Percentiles rank a stretch among this genome's conserved stretches.
Evolutionary conservation across 1,284 basidiomycete species (phyloP).

Genomic region (Fomitiporia mediterranea): DNA sequence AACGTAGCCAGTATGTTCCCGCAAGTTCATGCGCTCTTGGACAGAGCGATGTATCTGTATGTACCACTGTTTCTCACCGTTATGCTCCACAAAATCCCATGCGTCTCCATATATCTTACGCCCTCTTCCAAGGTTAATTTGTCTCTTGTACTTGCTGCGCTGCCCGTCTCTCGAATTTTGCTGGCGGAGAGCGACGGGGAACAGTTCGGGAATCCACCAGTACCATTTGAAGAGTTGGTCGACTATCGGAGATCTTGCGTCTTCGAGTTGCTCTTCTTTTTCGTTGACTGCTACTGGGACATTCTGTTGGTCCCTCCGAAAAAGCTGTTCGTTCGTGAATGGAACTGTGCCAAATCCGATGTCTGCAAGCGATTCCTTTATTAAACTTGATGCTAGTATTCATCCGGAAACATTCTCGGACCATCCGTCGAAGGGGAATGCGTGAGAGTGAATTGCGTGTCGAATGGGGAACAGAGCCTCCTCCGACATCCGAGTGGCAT

Average conservation of each 20-base stretch:
- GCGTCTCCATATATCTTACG: slow-evolving; percentile 7
- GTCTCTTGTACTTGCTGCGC: no score
- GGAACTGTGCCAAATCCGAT: no score
- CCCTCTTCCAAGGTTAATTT: not conserved
- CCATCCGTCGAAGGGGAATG: slow-evolving; percentile 29
- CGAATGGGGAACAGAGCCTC: slow-evolving; percentile 25
- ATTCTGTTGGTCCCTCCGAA: no score
- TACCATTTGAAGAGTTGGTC: not conserved
- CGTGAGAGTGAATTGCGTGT: slow-evolving; percentile 21
- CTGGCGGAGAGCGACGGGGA: not conserved
- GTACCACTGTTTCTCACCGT: no score
- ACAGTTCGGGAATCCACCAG: not conserved
- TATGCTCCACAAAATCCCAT: no score
- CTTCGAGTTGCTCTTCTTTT: no score
- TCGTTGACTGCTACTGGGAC: no score
- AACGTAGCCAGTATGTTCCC: no score
- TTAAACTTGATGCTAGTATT: slow-evolving; percentile 26
- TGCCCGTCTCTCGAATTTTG: not conserved
- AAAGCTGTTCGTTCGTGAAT: no score
- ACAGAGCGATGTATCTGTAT: no score
- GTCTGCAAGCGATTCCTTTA: slow-evolving; percentile 11
- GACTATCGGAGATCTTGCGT: no score
- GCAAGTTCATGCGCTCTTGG: no score
- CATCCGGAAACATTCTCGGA: slow-evolving; percentile 26
- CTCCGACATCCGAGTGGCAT: slow-evolving; percentile 23